A percentile compares a stretch with the other conserved stretches of the same genome.
Conservation (phyloP, 2,329 filamentous ascomycete species). For the Fusarium floridanum region DNA sequence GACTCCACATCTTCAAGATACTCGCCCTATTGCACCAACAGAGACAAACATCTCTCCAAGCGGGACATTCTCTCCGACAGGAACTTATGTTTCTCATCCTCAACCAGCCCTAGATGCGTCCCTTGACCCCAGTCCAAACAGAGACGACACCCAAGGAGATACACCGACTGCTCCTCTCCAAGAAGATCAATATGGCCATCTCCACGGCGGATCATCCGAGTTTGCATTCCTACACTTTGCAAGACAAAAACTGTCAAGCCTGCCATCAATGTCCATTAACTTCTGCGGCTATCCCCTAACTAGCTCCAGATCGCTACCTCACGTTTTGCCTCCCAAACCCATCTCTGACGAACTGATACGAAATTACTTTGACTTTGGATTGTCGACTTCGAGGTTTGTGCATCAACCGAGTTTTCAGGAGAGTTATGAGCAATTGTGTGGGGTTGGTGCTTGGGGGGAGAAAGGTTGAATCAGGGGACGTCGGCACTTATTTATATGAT, state of each 20-base stretch:
- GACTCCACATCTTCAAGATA: not conserved
- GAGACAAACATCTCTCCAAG: not conserved
- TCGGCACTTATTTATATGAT: not conserved
- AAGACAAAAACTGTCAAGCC: not conserved
- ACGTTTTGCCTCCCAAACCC: not conserved
- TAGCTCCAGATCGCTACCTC: not conserved
- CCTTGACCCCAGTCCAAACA: not conserved
- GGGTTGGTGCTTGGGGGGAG: not conserved
- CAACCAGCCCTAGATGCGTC: not conserved
- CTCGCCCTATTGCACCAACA: not conserved
- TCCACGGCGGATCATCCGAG: not conserved
- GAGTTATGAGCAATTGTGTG: not conserved
- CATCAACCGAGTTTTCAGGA: not conserved
- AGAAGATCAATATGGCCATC: not conserved
- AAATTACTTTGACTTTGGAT: not conserved
- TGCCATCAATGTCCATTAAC: not conserved
- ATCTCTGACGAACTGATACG: not conserved
- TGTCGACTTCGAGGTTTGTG: not conserved
- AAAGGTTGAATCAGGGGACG: not conserved
- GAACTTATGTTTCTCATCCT: not conserved
- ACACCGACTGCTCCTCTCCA: not conserved
- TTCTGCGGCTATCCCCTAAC: not conserved
- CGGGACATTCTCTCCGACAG: not conserved
- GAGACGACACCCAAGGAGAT: not conserved
- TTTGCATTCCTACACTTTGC: not conserved